phyloP scores from a whole-genome alignment of 2,329 filamentous ascomycete genomes.

The Colletotrichum echinochloae region DNA sequence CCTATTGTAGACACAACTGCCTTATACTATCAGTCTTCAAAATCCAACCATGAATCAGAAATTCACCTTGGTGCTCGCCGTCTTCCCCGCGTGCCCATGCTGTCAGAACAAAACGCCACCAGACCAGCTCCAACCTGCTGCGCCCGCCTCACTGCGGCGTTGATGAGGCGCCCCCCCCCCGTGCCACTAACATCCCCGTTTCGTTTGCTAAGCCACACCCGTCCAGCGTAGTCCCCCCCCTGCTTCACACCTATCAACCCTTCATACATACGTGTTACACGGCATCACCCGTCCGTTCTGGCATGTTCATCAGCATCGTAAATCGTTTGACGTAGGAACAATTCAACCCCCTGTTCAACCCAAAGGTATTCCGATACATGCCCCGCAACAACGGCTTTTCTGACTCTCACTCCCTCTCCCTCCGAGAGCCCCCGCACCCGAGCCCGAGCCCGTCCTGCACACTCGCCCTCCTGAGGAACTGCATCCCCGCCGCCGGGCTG shows the following conservation, averaged over 20 bases:
- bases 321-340: slow-evolving; percentile 7
- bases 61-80: background rate
- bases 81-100: background rate
- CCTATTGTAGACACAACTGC: too few relatives aligned
- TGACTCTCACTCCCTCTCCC: slow-evolving; percentile 26
- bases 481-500: slow-evolving; percentile 57
- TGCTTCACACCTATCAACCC: background rate
- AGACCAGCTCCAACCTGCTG: background rate
- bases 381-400: background rate
- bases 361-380: slow-evolving; percentile 3
- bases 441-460: slow-evolving; percentile 53
- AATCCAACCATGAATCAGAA: background rate
- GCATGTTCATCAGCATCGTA: slow-evolving; percentile 19
- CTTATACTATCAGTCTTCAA: too few relatives aligned
- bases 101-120: background rate
- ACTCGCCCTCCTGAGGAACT: slow-evolving; percentile 61
- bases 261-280: background rate
- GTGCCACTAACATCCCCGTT: too few relatives aligned
- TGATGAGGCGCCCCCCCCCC: too few relatives aligned
- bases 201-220: slow-evolving; percentile 15
- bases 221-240: background rate
- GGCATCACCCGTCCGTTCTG: background rate
- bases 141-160: background rate
- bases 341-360: background rate
- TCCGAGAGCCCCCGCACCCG: slow-evolving; percentile 18